Base-by-base conservation (phyloP, 2,329 filamentous ascomycete genomes). In the Ascomycota sp. region DNA sequence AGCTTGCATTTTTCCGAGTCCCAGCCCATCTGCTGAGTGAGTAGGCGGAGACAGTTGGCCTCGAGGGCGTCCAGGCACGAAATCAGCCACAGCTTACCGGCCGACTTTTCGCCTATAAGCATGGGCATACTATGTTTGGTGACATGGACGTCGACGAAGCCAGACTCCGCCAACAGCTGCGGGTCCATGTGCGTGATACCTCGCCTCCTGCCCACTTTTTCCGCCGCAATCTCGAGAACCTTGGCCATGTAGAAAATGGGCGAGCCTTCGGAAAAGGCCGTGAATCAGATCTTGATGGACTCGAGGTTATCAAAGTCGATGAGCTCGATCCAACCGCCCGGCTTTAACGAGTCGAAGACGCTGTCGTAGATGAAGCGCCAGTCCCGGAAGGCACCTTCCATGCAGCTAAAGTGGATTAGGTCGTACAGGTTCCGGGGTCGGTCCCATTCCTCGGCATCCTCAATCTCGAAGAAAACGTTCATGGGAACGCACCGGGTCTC, bases 391-490 rank as follows among this genome's bases (percentile, higher is more conserved):
- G 65, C 57, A 8, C 65, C 67, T 12, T 61, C 51, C 55, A 72
- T 57, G 35, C 61, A 53, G 5, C 67, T 59, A 32, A 69, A 48
- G 40, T 72, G 67, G 20, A 72, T 55, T 9, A 72, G 46, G 40
- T 72, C 67, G 36, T 67, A 63, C 9, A 55, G 46, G 39, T 69
- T 48, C 4, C 55, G 44, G 4, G 57, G 55, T 10, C 63, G 57
- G 33, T 67, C 61, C 66, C 66, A 71, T 25, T 69, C 64, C 43
- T 69, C 64, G 27, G 65, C 66, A 38, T 70, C 63, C 38, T 70
- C 65, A 5, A 70, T 56, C 44, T 69, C 64, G 47, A 69, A 70
- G 39, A 63, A 67, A 24, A 68, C 57, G 35, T 71, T 71, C 40
- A 61, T 59, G 5, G 66, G 66, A 6, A 65, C 62, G 22, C 59